Base-by-base conservation (phyloP, 2,329 filamentous ascomycete species). In the Cytospora chrysosperma region DNA sequence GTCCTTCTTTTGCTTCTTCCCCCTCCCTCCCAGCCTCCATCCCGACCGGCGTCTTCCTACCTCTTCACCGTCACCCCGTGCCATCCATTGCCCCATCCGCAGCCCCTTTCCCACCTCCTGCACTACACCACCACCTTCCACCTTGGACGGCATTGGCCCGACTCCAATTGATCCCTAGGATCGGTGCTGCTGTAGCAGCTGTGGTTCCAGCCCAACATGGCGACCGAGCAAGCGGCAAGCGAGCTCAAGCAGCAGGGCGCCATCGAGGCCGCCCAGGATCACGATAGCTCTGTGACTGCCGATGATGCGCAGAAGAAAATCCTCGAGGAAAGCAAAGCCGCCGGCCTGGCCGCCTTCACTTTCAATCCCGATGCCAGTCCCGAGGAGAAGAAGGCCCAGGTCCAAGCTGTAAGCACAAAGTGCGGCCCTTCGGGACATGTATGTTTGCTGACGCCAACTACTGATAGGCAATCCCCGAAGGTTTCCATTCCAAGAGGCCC, bases 331-430 rank as follows among this genome's bases (percentile, higher is more conserved):
- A 92, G 91, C 69, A 86, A 83, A 72, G 89, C 90, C 71, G 91
- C 89, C 15, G 95, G 95, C 50, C 86, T 90, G 27, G 79, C 88
- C 32, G 93, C 92, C 67, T 95, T 91, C 74, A 85, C 88, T 67
- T 99, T 98, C 78, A 85, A 99, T 73, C 92, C 95, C 0, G 79
- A 97, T 79, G 93, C 93, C 50, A 88, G 83, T 51, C 84, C 89
- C 0, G 91, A 93, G 74, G 84, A 96, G 76, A 99, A 99, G 81
- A 88, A 85, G 66, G 89, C 89, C 34, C 91, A 93, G 74, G 88
- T 90, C 26, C 82, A 84, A 82, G 85, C 88, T 73, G 92, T 96
- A 82, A 71, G 89, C 82, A 49, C n/a, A 40, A 28, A 19, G n/a
- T 9, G 19, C 10, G n/a, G 7, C 58, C 32, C 47, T 27, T 28